phyloP scores from a whole-genome alignment of 345 rosid species.

The Eucalyptus brandiana region DNA sequence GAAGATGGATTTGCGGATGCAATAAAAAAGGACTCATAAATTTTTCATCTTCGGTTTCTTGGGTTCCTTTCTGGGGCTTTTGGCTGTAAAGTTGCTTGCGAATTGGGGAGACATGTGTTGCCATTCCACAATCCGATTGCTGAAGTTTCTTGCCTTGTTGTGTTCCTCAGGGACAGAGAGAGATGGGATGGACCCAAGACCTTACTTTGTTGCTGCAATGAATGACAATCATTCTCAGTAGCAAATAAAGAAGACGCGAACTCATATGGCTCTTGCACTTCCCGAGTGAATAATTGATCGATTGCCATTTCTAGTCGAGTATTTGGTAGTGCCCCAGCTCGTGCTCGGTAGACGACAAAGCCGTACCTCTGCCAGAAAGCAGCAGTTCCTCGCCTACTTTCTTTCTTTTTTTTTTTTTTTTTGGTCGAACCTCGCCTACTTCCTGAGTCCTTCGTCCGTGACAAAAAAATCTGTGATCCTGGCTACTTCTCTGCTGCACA shows the following conservation, averaged over 20 bases:
- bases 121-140: neutral
- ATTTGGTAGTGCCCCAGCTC: neutral
- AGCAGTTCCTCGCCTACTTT: neutral
- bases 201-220: neutral
- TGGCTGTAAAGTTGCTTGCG: neutral
- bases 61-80: neutral
- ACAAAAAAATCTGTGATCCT: neutral
- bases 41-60: neutral
- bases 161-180: neutral
- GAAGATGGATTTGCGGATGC: neutral
- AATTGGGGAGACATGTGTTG: neutral
- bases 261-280: neutral
- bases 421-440: neutral
- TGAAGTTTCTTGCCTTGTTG: neutral
- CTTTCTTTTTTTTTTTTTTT: neutral
- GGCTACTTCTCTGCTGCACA: neutral
- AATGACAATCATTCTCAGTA: neutral
- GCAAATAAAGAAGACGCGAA: neutral
- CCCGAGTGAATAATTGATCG: neutral
- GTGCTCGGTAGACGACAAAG: neutral
- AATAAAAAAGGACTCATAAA: neutral
- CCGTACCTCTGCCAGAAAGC: neutral
- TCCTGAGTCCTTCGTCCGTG: neutral
- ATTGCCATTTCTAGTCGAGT: neutral
- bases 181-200: neutral